Evolutionary conservation across 1,139 yeast genomes (phyloP).

Genomic region (Ashbya aceris): DNA sequence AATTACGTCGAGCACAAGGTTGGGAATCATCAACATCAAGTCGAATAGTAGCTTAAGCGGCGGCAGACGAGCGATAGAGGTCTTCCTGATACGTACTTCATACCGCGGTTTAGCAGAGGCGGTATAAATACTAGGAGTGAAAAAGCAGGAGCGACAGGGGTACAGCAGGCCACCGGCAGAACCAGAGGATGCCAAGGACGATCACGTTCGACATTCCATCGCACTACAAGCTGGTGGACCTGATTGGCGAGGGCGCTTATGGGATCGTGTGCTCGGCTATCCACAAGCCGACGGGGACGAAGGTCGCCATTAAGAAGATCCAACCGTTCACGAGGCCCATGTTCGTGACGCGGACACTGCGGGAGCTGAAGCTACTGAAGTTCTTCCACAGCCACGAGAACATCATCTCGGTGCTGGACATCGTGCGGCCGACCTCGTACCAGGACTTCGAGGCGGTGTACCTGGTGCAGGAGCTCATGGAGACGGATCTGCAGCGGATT

Average conservation of each 20-base stretch:
- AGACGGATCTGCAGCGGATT: slow-evolving; percentile 54
- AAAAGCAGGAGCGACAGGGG: too few species aligned
- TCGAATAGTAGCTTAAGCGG: too few species aligned
- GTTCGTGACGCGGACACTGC: slow-evolving; percentile 75
- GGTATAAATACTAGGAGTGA: too few species aligned
- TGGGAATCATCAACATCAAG: too few species aligned
- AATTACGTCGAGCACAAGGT: too few species aligned
- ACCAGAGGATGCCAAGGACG: slow-evolving; percentile 32
- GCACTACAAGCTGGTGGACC: slow-evolving; percentile 73
- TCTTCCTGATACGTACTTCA: too few species aligned
- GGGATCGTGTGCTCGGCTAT: slow-evolving; percentile 92
- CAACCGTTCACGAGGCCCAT: slow-evolving; percentile 83
- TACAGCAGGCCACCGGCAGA: too few species aligned
- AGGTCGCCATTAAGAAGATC: slow-evolving; percentile 89
- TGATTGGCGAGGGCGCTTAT: slow-evolving; percentile 95
- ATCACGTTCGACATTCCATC: slow-evolving; percentile 81
- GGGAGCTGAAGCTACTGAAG: slow-evolving; percentile 79
- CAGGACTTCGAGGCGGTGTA: slow-evolving; percentile 63
- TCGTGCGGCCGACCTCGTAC: slow-evolving; percentile 63
- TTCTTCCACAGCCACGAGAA: slow-evolving; percentile 88
- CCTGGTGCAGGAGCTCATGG: slow-evolving; percentile 64
- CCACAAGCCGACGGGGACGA: slow-evolving; percentile 61
- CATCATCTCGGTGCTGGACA: slow-evolving; percentile 87
- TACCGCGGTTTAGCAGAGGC: too few species aligned
- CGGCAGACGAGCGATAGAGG: too few species aligned